Evolutionary conservation across 441 rosid genomes (phyloP).

Genomic region (Erodium moschatum): DNA sequence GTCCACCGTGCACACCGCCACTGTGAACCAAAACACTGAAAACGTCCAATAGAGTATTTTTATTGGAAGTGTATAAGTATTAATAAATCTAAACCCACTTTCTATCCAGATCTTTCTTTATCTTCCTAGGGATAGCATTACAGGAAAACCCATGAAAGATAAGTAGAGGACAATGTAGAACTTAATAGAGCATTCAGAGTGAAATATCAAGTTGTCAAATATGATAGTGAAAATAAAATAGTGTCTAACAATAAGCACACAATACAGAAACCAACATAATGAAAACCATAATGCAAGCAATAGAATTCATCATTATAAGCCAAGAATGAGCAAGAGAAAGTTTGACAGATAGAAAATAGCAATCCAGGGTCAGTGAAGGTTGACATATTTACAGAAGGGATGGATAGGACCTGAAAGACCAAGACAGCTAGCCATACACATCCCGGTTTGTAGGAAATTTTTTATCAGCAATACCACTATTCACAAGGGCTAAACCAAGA

Average conservation of each 20-base stretch:
- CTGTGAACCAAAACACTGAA: slow-evolving; percentile 75
- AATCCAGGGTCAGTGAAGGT: not conserved
- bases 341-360: slow-evolving; percentile 4
- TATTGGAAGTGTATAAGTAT: not conserved
- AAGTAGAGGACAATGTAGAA: not conserved
- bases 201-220: not conserved
- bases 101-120: not conserved
- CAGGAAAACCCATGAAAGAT: not conserved
- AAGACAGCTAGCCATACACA: not conserved
- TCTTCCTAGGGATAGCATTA: not conserved
- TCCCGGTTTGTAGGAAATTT: not conserved
- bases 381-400: not conserved
- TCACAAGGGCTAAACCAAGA: not conserved
- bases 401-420: not conserved
- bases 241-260: not conserved
- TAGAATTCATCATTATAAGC: not conserved
- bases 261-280: not conserved
- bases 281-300: not conserved
- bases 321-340: not conserved
- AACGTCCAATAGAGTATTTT: slow-evolving; percentile 18
- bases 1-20: slow-evolving; percentile 86
- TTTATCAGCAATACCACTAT: not conserved
- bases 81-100: too few species aligned
- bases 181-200: not conserved
- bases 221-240: not conserved